Percentiles rank a stretch among this genome's conserved stretches.
phyloP scores from a whole-genome alignment of 2,329 filamentous ascomycete species.

The Calonectria montana region DNA sequence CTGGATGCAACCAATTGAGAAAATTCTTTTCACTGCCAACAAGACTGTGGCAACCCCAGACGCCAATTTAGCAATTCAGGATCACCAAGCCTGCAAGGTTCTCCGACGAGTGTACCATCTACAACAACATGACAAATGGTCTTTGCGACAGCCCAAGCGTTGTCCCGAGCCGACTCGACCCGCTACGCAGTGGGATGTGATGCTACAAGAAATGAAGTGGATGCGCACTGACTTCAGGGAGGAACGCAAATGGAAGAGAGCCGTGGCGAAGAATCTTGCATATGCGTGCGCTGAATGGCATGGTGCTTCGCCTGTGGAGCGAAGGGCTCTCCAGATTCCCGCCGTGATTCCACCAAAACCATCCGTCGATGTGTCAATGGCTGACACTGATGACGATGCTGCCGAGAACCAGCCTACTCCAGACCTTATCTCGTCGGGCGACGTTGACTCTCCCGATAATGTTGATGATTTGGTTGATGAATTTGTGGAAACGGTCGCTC shows the following conservation, averaged over 20 bases:
- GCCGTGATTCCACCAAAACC: conserved; percentile 60
- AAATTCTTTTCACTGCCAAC: conserved; percentile 83
- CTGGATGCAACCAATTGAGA: conserved; percentile 74
- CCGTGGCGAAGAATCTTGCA: conserved; percentile 82
- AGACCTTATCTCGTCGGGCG: conserved; percentile 73
- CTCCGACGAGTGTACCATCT: conserved; percentile 88
- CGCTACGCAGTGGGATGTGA: conserved; percentile 84
- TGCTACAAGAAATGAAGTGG: conserved; percentile 95
- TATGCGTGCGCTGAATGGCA: conserved; percentile 88
- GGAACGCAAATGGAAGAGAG: conserved; percentile 93
- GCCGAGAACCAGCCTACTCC: conserved; percentile 68
- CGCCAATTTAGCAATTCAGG: conserved; percentile 83
- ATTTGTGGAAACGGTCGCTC: conserved; percentile 66
- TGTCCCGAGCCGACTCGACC: conserved; percentile 83
- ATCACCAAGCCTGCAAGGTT: conserved; percentile 89
- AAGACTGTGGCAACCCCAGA: conserved; percentile 92
- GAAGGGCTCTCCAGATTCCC: conserved; percentile 75
- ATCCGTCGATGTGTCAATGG: conserved; percentile 46
- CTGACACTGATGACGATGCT: conserved; percentile 48
- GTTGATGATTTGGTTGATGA: conserved; percentile 53
- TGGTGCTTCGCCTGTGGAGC: conserved; percentile 70
- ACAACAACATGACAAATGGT: conserved; percentile 93
- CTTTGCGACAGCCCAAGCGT: conserved; percentile 87
- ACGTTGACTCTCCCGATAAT: conserved; percentile 67
- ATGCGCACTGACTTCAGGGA: conserved; percentile 97